Evolutionary conservation across 2,329 filamentous ascomycete species (phyloP), one percentile per base, ranked within the genome.

Genomic region (Chaetomiaceae sp.): DNA sequence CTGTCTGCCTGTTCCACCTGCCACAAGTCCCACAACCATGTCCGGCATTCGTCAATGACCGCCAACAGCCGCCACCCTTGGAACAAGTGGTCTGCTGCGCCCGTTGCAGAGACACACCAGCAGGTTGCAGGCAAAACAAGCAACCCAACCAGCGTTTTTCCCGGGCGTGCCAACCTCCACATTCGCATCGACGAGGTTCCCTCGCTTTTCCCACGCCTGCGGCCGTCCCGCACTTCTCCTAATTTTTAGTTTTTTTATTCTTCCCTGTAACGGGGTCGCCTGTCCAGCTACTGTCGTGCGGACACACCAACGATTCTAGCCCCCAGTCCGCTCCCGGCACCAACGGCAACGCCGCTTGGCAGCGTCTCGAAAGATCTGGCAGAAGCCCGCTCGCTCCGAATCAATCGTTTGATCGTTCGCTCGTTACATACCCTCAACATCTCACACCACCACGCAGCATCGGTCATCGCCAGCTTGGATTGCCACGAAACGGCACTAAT

Each of bases 281-380:
- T 51, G 50, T 48, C 33, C 32, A 41, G 29, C 50, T 47, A 18
- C 41, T 34, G 14, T 38, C 33, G 7, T 33, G 45, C 49, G 29
- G 36, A 47, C 10, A 29, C 42, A 18, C 27, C 16, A 38, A 34
- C 44, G 29, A 14, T 41, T 34, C 43, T 43, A 11, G 42, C 13
- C 21, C 36, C 43, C 44, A 33, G n/a, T 36, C 25, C 27, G 36
- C 20, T 34, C 23, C 33, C 53, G 48, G 40, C 47, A 46, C 36
- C 48, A 32, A 55, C 56, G 44, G 43, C 48, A 53, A 37, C 47
- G 46, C 37, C 38, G 41, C 57, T 59, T 57, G 54, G 54, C 57
- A 54, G 18, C 49, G 32, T 45, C 36, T 48, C 48, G 42, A 51
- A 37, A 29, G 36, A 36, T 48, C 49, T 43, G 36, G 32, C 36